Evolutionary conservation across 2,329 filamentous ascomycete genomes (phyloP).

Genomic region (Thelonectria discophora): DNA sequence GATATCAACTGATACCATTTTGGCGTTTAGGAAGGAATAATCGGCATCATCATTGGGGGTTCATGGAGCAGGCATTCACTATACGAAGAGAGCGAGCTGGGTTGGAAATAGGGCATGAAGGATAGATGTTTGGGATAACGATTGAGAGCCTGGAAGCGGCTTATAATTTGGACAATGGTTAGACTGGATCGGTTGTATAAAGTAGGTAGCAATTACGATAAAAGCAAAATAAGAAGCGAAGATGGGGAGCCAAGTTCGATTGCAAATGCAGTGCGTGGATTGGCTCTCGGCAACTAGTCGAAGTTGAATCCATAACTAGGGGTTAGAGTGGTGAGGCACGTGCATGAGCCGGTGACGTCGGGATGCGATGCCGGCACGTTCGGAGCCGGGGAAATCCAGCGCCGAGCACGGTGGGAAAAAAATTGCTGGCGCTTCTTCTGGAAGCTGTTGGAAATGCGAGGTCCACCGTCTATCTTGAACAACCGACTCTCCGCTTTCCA

Average conservation of each 20-base stretch:
- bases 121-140: slow-evolving; percentile 40
- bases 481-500: slow-evolving; percentile 29
- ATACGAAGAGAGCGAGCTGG: slow-evolving; percentile 24
- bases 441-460: slow-evolving; percentile 53
- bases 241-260: slow-evolving; percentile 1
- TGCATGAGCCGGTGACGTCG: slow-evolving; percentile 23
- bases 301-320: neutral
- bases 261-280: slow-evolving; percentile 17
- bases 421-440: slow-evolving; percentile 51
- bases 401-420: slow-evolving; percentile 45
- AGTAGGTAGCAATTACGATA: neutral
- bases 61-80: slow-evolving; percentile 31
- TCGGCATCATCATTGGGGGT: slow-evolving; percentile 22
- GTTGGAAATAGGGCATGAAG: slow-evolving; percentile 28
- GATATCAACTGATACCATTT: slow-evolving; percentile 17
- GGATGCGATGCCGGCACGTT: slow-evolving; percentile 24
- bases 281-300: slow-evolving; percentile 2
- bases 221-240: slow-evolving; percentile 5
- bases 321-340: slow-evolving; percentile 19
- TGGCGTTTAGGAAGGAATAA: slow-evolving; percentile 38
- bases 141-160: slow-evolving; percentile 28
- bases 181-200: slow-evolving; percentile 12
- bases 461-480: slow-evolving; percentile 44
- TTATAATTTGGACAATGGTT: slow-evolving; percentile 22
- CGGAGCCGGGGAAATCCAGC: slow-evolving; percentile 49